Percentiles rank a stretch among this genome's conserved stretches.
Evolutionary conservation across 2,329 filamentous ascomycete species (phyloP).

Genomic region (Acephala macrosclerotiorum): DNA sequence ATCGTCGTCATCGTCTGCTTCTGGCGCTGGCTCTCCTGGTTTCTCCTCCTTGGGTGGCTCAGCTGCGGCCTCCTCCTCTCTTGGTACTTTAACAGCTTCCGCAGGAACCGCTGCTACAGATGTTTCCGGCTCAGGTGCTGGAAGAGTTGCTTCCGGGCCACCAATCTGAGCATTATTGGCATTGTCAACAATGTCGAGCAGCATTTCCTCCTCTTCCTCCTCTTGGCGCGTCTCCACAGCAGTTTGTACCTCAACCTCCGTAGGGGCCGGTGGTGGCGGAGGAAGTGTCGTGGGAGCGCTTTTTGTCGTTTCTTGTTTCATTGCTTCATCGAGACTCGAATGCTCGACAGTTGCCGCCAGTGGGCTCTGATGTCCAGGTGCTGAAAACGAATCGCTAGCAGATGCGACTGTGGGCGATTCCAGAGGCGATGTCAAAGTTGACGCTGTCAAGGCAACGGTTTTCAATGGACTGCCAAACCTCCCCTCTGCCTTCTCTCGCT

Average conservation of each 20-base stretch:
- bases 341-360: not conserved
- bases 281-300: conserved; percentile 28
- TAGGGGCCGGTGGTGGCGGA: conserved; percentile 32
- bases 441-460: conserved; percentile 39
- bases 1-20: conserved; percentile 35
- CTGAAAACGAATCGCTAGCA: conserved; percentile 14
- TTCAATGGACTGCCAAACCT: conserved; percentile 42
- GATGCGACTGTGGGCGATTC: conserved; percentile 26
- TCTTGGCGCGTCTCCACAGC: conserved; percentile 29
- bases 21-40: not conserved
- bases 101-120: conserved; percentile 4
- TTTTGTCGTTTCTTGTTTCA: conserved; percentile 29
- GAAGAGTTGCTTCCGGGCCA: not conserved
- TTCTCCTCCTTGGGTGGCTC: conserved; percentile 8
- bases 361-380: conserved; percentile 7
- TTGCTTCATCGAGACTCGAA: conserved; percentile 27
- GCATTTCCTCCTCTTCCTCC: conserved; percentile 39
- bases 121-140: not conserved
- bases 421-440: conserved; percentile 38
- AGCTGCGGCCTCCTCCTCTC: not conserved
- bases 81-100: conserved; percentile 9
- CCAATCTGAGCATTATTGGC: conserved; percentile 28
- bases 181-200: conserved; percentile 37
- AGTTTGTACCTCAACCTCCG: conserved; percentile 21
- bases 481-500: conserved; percentile 31